Evolutionary conservation across 2,329 filamentous ascomycete species (phyloP), one percentile per base, ranked within the genome.

Genomic region (Nothomitra cinnamomea): DNA sequence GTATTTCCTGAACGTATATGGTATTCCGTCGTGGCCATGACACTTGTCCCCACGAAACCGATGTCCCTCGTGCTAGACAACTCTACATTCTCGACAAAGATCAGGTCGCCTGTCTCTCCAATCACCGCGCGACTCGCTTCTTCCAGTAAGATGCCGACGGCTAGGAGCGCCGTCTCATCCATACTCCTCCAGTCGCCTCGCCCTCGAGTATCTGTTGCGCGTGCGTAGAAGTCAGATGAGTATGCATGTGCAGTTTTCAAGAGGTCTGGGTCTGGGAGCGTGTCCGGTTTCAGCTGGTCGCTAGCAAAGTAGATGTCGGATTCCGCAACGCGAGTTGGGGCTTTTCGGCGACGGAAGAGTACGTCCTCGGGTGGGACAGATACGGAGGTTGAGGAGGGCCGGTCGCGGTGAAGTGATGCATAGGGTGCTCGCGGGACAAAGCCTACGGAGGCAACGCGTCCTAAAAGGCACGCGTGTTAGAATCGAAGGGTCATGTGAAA

Each of bases 91-190:
- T 88, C 83, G 0, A 82, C 79, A 61, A 90, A 83, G 1, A 83
- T 82, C 49, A 87, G 64, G 65, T 87, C 81, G 21, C 85, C 85
- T 12, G 71, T 76, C 53, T 72, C 69, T 3, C 83, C 84, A 19
- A 89, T 67, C 4, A 72, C 64, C 48, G 80, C 76, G 41, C 73
- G 71, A 15, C 76, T 73, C 2, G 78, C 76, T 65, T 90, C 85
- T 66, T 90, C 85, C 42, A 89, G 68, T 54, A 90, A 65, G 50
- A 90, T 79, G 1, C 85, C 84, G 61, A 90, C 72, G 1, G 85
- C 83, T 53, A 90, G 68, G 55, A 90, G 70, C 2, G 85, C 85
- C 13, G 83, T 87, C 68, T 87, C 85, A 62, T 90, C 83, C 76
- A 90, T 78, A 64, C 79, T 85, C 58, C 73, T 68, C 59, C 72